Evolutionary conservation across 768 basidiomycete genomes (phyloP).

Genomic region (Naganishia friedmannii): DNA sequence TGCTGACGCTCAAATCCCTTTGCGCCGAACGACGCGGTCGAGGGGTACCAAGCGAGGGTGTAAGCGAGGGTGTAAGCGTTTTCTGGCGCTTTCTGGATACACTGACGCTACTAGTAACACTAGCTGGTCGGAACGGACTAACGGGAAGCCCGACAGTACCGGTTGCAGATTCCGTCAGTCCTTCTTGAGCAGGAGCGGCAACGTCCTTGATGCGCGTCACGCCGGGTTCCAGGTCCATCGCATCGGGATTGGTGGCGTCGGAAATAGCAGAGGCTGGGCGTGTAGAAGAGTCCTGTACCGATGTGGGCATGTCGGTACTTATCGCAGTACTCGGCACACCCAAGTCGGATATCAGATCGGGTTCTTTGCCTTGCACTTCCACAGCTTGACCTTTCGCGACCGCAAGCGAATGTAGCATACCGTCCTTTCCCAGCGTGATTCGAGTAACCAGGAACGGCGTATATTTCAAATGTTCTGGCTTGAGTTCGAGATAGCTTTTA

Average conservation of each 20-base stretch:
- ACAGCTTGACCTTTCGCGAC: slow-evolving; percentile 27
- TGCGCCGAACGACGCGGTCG: slow-evolving; percentile 2
- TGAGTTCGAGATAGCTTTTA: slow-evolving; percentile 70
- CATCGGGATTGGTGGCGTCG: background rate
- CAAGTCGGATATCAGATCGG: slow-evolving; percentile 15
- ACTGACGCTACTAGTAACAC: background rate
- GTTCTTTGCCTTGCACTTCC: slow-evolving; percentile 24
- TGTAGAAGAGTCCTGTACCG: background rate
- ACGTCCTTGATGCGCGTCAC: background rate
- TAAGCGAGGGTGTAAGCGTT: slow-evolving; percentile 9
- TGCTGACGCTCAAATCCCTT: background rate
- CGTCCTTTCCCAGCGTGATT: slow-evolving; percentile 20
- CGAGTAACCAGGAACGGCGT: slow-evolving; percentile 77
- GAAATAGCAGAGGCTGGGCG: background rate
- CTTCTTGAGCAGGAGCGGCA: background rate
- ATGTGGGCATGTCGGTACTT: background rate
- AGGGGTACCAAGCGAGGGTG: slow-evolving; percentile 7
- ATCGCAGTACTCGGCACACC: background rate
- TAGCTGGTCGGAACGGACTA: background rate
- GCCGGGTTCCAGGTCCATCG: slow-evolving; percentile 1
- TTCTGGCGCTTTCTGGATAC: background rate
- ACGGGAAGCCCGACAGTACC: background rate
- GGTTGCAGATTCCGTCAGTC: background rate
- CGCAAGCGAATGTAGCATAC: slow-evolving; percentile 22
- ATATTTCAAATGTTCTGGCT: slow-evolving; percentile 87